Conservation (phyloP, 768 basidiomycete species). For the Lactarius sanguifluus region DNA sequence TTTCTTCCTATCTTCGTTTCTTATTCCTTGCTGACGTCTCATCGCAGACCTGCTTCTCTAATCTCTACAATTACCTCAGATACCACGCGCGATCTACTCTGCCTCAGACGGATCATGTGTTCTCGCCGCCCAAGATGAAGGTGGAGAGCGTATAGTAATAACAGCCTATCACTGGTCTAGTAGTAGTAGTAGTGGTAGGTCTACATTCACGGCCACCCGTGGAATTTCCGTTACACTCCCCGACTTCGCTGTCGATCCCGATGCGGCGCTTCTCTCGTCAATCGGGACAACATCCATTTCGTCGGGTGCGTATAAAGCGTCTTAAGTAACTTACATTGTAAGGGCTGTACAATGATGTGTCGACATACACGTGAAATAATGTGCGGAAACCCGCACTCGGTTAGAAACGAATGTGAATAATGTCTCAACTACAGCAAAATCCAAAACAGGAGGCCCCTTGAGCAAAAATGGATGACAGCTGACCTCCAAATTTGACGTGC, state of each 20-base stretch:
- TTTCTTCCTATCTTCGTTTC: not conserved
- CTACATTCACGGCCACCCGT: slow-evolving; percentile 50
- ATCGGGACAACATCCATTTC: slow-evolving; percentile 44
- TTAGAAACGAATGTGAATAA: too few relatives aligned
- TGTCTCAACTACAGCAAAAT: too few relatives aligned
- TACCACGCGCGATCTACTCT: slow-evolving; percentile 42
- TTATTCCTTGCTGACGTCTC: not conserved
- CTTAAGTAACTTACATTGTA: too few relatives aligned
- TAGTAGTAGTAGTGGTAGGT: too few relatives aligned
- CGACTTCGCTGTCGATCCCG: slow-evolving; percentile 26
- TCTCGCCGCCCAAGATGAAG: slow-evolving; percentile 37
- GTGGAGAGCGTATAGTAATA: slow-evolving; percentile 30
- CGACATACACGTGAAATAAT: too few relatives aligned
- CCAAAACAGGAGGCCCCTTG: too few relatives aligned
- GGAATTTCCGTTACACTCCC: slow-evolving; percentile 44
- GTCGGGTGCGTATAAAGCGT: slow-evolving; percentile 26
- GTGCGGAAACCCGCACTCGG: too few relatives aligned
- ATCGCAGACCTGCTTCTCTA: slow-evolving; percentile 46
- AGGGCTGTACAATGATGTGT: too few relatives aligned
- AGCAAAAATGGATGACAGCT: too few relatives aligned
- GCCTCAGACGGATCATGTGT: slow-evolving; percentile 58
- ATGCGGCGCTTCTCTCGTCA: slow-evolving; percentile 39
- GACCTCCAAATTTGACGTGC: too few relatives aligned
- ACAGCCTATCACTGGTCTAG: slow-evolving; percentile 64
- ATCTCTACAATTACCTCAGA: slow-evolving; percentile 39